Base-by-base conservation (phyloP, 768 basidiomycete species). In the Dacryopinax spathularia region DNA sequence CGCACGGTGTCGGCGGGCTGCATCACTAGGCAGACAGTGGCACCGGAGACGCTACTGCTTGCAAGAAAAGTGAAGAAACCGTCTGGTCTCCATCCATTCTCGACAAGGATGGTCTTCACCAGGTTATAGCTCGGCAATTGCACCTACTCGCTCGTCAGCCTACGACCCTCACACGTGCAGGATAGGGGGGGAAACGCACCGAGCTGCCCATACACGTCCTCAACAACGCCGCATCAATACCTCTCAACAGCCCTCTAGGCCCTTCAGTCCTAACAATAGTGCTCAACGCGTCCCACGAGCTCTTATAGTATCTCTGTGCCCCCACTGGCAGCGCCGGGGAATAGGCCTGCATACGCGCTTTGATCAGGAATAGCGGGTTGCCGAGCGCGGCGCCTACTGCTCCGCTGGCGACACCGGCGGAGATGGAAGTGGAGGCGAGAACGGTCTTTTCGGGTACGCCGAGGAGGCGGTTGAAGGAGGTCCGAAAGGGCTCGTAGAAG, bases 311-410 rank as follows among this genome's bases (percentile, higher is more conserved):
- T 73, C 93, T 95, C 70, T 99, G 96, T 9, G 92, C 81, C 64
- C 96, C 96, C 62, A 99, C 91, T 7, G 96, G 95, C 12, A 97
- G 79, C 37, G 86, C 84, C 6, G 95, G 93, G 0, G 94, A 98
- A 75, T 92, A 99, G 31, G 96, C 96, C 80, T 99, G 96, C 88
- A 99, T 97, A 44, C 96, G 84, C 4, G 96, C 96, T 76, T 99
- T 99, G 72, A 99, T 84, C 63, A 99, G 78, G 75, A 96, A 99
- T 13, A 96, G 76, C 0, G 93, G 93, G 72, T 91, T 95, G 39
- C 92, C 93, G 41, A 93, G 74, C 18, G 73, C 66, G 1, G 73
- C 92, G 71, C 96, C 96, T 33, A 97, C 83, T 43, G 88, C 86
- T 34, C 96, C 96, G 69, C 90, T 94, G 2, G 81, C 78, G 1